Conservation (phyloP, 768 basidiomycete species). For the Ephemerocybe angulata region DNA sequence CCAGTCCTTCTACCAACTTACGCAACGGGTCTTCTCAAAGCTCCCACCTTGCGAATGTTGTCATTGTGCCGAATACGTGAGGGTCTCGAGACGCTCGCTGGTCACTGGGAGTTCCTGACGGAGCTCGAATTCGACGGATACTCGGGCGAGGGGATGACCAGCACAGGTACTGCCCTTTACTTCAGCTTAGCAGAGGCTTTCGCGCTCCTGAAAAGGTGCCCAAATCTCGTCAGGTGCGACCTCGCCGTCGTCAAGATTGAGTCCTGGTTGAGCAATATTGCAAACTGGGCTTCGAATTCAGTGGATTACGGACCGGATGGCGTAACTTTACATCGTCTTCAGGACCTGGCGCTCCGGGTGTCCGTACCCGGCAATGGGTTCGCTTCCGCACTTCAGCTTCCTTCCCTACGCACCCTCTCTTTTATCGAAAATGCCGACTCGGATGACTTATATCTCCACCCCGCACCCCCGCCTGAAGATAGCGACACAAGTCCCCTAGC, state of each 20-base stretch:
- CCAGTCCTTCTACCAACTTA: background rate
- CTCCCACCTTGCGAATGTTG: background rate
- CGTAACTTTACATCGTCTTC: background rate
- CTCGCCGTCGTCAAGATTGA: background rate
- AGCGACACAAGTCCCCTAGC: background rate
- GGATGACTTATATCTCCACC: too few relatives aligned
- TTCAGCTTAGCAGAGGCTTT: background rate
- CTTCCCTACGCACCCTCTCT: background rate
- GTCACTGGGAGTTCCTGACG: background rate
- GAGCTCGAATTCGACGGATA: background rate
- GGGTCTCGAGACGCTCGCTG: background rate
- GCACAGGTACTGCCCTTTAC: background rate
- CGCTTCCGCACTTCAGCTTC: background rate
- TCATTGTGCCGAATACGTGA: background rate
- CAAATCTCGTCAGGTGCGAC: background rate
- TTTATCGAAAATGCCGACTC: background rate
- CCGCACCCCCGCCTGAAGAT: background rate
- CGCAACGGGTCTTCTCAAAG: background rate
- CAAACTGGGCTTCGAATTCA: background rate
- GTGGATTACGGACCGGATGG: background rate
- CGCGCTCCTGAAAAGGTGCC: background rate
- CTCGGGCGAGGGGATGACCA: background rate
- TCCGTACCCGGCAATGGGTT: background rate
- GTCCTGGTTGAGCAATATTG: background rate
- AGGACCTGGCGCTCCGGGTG: background rate